phyloP scores from a whole-genome alignment of 2,329 filamentous ascomycete genomes.

The Didymella arachidicola region DNA sequence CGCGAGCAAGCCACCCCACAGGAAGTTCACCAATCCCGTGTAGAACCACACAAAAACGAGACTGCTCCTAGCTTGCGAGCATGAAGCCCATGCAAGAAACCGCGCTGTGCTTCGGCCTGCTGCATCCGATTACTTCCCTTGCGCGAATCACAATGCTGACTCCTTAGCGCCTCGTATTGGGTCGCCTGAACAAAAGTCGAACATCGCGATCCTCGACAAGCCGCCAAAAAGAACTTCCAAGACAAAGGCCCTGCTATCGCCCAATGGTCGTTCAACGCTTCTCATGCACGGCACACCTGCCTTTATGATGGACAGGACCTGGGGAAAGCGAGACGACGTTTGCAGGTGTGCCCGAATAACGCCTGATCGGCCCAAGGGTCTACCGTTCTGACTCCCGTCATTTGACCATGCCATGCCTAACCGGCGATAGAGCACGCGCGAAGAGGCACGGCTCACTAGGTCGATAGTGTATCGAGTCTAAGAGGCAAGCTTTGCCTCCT shows the following conservation, averaged over 20 bases:
- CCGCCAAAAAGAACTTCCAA: constrained; percentile 20
- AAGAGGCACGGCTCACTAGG: constrained; percentile 20
- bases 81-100: constrained; percentile 9
- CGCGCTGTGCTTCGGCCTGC: constrained; percentile 10
- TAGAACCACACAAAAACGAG: neutral
- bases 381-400: constrained; percentile 17
- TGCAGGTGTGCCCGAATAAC: constrained; percentile 13
- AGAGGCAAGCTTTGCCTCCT: constrained; percentile 19
- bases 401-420: constrained; percentile 19
- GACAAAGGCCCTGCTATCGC: constrained; percentile 2
- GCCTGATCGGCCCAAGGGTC: constrained; percentile 21
- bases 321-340: constrained; percentile 3
- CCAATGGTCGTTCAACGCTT: constrained; percentile 1
- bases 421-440: constrained; percentile 18
- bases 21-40: constrained; percentile 4
- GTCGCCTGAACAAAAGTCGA: constrained; percentile 17
- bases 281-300: constrained; percentile 14
- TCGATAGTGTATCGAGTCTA: constrained; percentile 20
- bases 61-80: constrained; percentile 4
- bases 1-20: constrained; percentile 7
- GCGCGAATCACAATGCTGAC: constrained; percentile 18
- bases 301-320: constrained; percentile 2
- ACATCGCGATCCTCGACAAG: constrained; percentile 19
- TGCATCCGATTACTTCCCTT: constrained; percentile 10
- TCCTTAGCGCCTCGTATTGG: constrained; percentile 22